Evolutionary conservation across 2,329 filamentous ascomycete species (phyloP), one percentile per base, ranked within the genome.

Genomic region (Fusarium sp.): DNA sequence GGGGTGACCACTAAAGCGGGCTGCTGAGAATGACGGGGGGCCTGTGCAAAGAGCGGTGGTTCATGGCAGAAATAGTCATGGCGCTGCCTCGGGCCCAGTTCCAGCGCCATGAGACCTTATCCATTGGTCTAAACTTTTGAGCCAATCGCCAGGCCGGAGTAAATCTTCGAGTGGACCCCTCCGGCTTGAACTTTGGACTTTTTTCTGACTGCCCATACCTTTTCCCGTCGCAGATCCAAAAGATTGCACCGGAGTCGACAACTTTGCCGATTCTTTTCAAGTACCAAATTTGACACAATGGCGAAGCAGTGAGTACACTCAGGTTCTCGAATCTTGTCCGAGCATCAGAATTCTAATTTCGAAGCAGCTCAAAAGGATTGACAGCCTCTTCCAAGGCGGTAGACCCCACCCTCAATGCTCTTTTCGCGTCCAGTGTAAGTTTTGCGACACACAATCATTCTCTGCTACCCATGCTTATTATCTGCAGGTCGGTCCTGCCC

Each of bases 351-450:
- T 67, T 34, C 68, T 71, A 46, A 73, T 47, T 52, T 28, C 43
- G 36, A 58, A 49, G 21, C 65, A 84, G 81, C 67, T 78, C 78
- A 74, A 71, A 75, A 44, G 70, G 73, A 56, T 71, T 87, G 62
- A 68, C 77, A 50, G 82, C 81, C 64, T 78, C 83, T 34, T 78
- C 81, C 56, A 86, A 86, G 77, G 83, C 84, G 61, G 82, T 93
- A 62, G 91, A 94, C 81, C 89, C 91, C 76, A 81, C 84, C 56
- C 82, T 94, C 69, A 84, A 89, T 73, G 88, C 89, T 63, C 83
- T 94, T 38, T 94, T 94, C 79, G 85, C 89, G 57, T 82, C 85
- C 57, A 93, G 91, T 82, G 91, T 93, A 85, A 81, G 89, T 85
- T 60, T 44, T 55, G 54, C 59, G 51, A 62, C 57, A 43, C 36